Base-by-base conservation (phyloP, 2,329 filamentous ascomycete genomes). In the Cylindrodendrum hubeiense region DNA sequence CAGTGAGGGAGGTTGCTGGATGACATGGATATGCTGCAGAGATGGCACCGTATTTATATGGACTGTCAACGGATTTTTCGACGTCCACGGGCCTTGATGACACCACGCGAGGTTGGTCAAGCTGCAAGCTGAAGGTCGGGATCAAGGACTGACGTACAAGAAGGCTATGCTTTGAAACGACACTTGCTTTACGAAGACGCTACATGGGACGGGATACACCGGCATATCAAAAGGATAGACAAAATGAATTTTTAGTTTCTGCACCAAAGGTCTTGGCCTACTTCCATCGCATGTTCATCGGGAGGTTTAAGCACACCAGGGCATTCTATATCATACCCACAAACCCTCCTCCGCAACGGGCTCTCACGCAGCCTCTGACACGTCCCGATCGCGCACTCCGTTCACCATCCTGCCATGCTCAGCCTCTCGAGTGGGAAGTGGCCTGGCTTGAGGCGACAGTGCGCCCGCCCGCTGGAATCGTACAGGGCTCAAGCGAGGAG, bases 1-100 rank as follows among this genome's bases (percentile, higher is more conserved):
- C 63, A 76, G 64, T 76, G 44, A 71, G 12, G 34, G 26, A 10
- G 47, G 28, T 6, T 21, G n/a, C 26, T 43, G 30, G 37, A 17
- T 28, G 33, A 28, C 22, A 43, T 22, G 37, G 60, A 22, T 22
- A 33, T 34, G 28, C n/a, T 33, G n/a, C n/a, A 50, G 28, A 19
- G 28, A 21, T 50, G 28, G 47, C 26, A 49, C 28, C 46, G 46
- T 30, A 10, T 17, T 7, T 30, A 26, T 33, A 33, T 9, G 47
- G 47, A 50, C 47, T 50, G 10, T 17, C 41, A 12, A 49, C 34
- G 22, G 13, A 21, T 24, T 17, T 17, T 54, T 47, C 19, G 19
- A 47, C n/a, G 41, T 22, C 33, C 43, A 21, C 17, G 24, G 5
- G 52, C 34, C 26, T 3, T 21, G 47, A 50, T 33, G 28, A 50